Percentiles rank a stretch among this genome's conserved stretches.
phyloP scores from a whole-genome alignment of 2,329 filamentous ascomycete species.

The Penicillium fuscoglaucum region DNA sequence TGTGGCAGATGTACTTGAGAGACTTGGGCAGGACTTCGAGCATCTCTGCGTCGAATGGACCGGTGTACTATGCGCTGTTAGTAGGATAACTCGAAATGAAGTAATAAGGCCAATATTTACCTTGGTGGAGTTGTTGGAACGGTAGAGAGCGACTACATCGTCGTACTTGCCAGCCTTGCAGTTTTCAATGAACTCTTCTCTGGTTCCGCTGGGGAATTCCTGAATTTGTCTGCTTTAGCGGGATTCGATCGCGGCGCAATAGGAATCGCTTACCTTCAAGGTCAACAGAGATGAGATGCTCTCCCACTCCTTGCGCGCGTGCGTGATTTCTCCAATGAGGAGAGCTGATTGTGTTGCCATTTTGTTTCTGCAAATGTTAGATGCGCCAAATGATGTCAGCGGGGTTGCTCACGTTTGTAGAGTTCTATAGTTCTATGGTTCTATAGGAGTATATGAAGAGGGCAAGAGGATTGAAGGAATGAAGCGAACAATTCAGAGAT shows the following conservation, averaged over 20 bases:
- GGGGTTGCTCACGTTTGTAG: background rate
- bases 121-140: slow-evolving; percentile 58
- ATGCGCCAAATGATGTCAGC: slow-evolving; percentile 8
- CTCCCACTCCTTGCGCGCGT: slow-evolving; percentile 47
- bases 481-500: background rate
- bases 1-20: slow-evolving; percentile 54
- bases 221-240: background rate
- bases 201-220: slow-evolving; percentile 51
- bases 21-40: slow-evolving; percentile 47
- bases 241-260: background rate
- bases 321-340: slow-evolving; percentile 48
- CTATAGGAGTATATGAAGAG: background rate
- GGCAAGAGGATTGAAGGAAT: background rate
- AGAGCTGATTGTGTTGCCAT: slow-evolving; percentile 42
- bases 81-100: background rate
- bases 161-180: slow-evolving; percentile 57
- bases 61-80: slow-evolving; percentile 37
- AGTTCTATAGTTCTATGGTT: background rate
- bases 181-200: slow-evolving; percentile 57
- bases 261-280: slow-evolving; percentile 39
- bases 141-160: slow-evolving; percentile 58
- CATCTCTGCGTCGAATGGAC: slow-evolving; percentile 52
- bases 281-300: slow-evolving; percentile 42
- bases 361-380: slow-evolving; percentile 15
- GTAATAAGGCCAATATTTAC: slow-evolving; percentile 20